phyloP scores from a whole-genome alignment of 73 alveolate species.

The Effrenium voratum region DNA sequence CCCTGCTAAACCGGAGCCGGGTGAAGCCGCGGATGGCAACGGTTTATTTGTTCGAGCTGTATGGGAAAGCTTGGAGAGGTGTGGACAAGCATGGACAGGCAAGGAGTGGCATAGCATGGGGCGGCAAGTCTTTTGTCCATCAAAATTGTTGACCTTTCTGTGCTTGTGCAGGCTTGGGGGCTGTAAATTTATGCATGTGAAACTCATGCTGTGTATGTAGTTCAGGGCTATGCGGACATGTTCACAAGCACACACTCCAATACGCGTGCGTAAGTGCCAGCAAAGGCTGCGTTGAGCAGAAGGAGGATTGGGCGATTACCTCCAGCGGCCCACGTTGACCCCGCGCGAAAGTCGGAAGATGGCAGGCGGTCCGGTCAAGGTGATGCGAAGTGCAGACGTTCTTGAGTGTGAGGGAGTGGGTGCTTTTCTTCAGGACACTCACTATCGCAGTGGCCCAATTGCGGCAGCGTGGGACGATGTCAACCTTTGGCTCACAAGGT shows the following conservation, averaged over 20 bases:
- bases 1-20: no score
- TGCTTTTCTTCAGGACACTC: neutral
- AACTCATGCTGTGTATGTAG: no score
- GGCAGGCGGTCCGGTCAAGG: neutral
- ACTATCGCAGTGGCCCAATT: neutral
- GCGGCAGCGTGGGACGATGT: neutral
- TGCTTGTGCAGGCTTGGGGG: no score
- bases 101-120: no score
- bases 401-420: neutral
- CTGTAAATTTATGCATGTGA: neutral
- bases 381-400: neutral
- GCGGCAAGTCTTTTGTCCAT: no score
- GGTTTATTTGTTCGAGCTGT: no score
- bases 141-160: neutral
- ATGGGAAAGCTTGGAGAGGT: no score
- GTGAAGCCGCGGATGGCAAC: no score
- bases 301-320: neutral
- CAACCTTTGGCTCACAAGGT: neutral
- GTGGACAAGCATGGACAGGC: no score
- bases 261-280: neutral
- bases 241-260: neutral
- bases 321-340: neutral
- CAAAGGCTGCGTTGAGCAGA: neutral
- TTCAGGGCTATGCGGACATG: no score
- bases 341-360: neutral